A percentile compares a stretch with the other conserved stretches of the same genome.
Conservation (phyloP, 768 basidiomycete species). For the Boletus vermiculosoides region DNA sequence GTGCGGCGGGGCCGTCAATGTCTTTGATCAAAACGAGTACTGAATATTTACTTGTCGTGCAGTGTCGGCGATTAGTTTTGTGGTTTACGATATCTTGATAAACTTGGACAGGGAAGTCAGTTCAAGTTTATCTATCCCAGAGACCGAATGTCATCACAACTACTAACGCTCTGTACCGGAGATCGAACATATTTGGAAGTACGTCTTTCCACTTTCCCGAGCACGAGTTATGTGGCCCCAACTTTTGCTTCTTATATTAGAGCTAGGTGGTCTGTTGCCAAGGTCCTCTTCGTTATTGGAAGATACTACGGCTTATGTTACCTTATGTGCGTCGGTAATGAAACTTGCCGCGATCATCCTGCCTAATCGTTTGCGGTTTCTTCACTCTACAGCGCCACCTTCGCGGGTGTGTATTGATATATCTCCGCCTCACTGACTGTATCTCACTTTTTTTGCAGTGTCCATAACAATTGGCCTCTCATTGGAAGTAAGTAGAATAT, state of each 20-base stretch:
- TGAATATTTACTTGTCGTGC: background rate
- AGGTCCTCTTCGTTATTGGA: conserved; percentile 1
- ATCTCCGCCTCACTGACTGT: background rate
- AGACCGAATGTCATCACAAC: too few species aligned
- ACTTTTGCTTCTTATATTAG: background rate
- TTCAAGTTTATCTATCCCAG: background rate
- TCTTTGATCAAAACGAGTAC: background rate
- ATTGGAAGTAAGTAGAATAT: background rate
- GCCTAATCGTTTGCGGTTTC: background rate
- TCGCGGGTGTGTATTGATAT: background rate
- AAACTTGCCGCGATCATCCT: background rate
- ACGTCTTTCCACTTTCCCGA: background rate
- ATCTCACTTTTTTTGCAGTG: background rate
- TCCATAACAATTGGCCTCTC: background rate
- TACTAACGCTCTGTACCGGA: background rate
- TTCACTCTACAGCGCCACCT: background rate
- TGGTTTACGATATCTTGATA: conserved; percentile 2
- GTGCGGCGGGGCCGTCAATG: background rate
- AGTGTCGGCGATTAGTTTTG: background rate
- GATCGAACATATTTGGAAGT: conserved; percentile 7
- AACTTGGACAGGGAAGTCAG: conserved; percentile 9
- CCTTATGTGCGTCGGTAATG: background rate
- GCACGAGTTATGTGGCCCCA: too few species aligned
- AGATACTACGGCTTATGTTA: background rate
- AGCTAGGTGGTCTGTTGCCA: background rate